Evolutionary conservation across 2,329 filamentous ascomycete genomes (phyloP), one percentile per base, ranked within the genome.

Genomic region (Penicillium polonicum): DNA sequence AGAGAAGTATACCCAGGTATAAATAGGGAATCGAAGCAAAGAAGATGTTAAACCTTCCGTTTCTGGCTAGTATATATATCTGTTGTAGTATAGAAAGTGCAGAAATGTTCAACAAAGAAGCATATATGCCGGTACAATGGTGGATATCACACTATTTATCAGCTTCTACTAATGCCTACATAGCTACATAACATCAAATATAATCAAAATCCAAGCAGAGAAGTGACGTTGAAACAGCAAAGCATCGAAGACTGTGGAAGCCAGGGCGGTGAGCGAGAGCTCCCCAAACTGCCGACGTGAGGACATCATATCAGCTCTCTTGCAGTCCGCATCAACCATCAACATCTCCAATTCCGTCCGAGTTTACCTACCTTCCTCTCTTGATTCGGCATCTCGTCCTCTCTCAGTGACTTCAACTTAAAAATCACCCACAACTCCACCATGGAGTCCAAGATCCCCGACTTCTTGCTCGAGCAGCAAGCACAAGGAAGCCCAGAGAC

Each of bases 401-500:
- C 25, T 44, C 8, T 48, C 39, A 10, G 48, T 29, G 44, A 44
- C n/a, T 17, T 38, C 43, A 42, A 23, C 29, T 29, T 31, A 41
- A 21, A 45, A 35, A 42, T 15, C 51, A 23, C 33, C 31, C 48
- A 49, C 48, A 55, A 60, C 62, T 66, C 67, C 68, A 72, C 68
- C 68, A 96, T 96, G 91, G 92, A 90, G 76, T 83, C 96, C 76
- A 86, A 88, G 72, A 94, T 97, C 76, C 85, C 91, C 73, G 91
- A 96, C 76, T 96, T 97, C 79, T 89, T 99, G 64, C 86, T 87
- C 60, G 89, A 96, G 68, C 90, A 95, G 84, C 89, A 92, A 74
- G 91, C 96, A 73, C 82, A 87, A 74, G 90, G 92, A 70, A 90
- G 92, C 52, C 90, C 92, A 67, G 90, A 96, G 75, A 85, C 96